Percentiles rank a stretch among this genome's conserved stretches.
These are phyloP conservation scores for Perkinsus marinus DNA, from an alignment of 169 alveolate species.

Conservation along the genomic window DNA sequence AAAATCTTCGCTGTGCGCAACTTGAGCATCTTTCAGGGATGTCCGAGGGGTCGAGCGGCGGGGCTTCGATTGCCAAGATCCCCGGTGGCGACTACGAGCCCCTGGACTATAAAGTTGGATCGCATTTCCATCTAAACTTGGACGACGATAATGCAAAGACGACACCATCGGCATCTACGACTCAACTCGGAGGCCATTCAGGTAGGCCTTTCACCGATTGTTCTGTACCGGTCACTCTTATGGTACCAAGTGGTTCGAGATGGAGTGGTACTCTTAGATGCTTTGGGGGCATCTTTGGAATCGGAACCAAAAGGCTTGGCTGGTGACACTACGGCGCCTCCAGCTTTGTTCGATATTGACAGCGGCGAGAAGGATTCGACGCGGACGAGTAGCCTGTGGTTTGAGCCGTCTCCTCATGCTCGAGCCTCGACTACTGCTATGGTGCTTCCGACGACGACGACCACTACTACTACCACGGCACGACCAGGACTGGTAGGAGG, in stretches of 20 bases:
- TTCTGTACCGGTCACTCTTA: too few species aligned
- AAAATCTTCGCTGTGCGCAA: not conserved
- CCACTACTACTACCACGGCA: not conserved
- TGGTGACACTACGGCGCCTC: not conserved
- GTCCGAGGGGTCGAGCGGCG: not conserved
- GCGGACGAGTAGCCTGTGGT: too few species aligned
- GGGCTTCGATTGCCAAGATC: not conserved
- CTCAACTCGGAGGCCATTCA: not conserved
- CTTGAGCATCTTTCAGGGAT: not conserved
- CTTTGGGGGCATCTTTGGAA: not conserved
- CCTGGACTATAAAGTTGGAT: not conserved
- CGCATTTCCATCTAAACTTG: not conserved
- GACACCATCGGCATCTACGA: not conserved
- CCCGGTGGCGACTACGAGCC: not conserved
- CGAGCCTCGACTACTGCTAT: not conserved
- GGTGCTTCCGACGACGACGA: not conserved
- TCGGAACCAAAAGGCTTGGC: too few species aligned
- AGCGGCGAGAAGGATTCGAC: not conserved
- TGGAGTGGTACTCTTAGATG: not conserved
- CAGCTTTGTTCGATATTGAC: not conserved
- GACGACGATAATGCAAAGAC: not conserved
- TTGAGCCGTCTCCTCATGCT: not conserved
- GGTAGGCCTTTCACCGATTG: not conserved
- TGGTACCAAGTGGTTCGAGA: too few species aligned
- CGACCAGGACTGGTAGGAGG: too few species aligned